A percentile compares a stretch with the other conserved stretches of the same genome.
phyloP scores from a whole-genome alignment of 2,329 filamentous ascomycete genomes.

The Alternaria tenuissima region DNA sequence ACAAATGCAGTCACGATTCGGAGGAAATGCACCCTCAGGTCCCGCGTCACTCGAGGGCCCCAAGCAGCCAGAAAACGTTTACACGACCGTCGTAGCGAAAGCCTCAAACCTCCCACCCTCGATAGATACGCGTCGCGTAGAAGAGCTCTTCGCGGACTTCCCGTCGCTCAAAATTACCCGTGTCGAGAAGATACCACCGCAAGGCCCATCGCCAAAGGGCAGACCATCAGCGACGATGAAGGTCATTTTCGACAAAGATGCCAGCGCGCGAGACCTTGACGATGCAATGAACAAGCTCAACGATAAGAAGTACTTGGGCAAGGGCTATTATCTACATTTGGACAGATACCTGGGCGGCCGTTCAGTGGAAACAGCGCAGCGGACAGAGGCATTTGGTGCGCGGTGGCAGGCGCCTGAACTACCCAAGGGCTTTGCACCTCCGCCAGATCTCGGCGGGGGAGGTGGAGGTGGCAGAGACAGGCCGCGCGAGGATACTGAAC shows the following conservation, averaged over 20 bases:
- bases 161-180: conserved; percentile 44
- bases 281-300: conserved; percentile 44
- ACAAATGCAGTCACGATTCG: conserved; percentile 27
- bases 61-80: conserved; percentile 36
- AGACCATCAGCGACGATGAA: conserved; percentile 42
- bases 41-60: conserved; percentile 23
- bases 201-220: conserved; percentile 26
- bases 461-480: conserved; percentile 24
- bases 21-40: conserved; percentile 19
- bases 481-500: conserved; percentile 34
- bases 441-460: conserved; percentile 38
- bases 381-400: conserved; percentile 43
- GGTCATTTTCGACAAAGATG: conserved; percentile 44
- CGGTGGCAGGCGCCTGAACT: conserved; percentile 39
- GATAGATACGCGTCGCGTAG: conserved; percentile 34
- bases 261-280: conserved; percentile 38
- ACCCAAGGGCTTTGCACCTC: conserved; percentile 41
- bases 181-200: conserved; percentile 38
- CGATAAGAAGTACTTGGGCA: conserved; percentile 46
- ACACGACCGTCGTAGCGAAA: conserved; percentile 41
- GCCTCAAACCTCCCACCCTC: conserved; percentile 44
- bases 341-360: conserved; percentile 43
- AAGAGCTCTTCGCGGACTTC: conserved; percentile 42
- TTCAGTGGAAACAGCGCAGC: conserved; percentile 32
- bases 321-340: conserved; percentile 46